Conservation (phyloP, 2,329 filamentous ascomycete genomes). For the Colletotrichum musae region DNA sequence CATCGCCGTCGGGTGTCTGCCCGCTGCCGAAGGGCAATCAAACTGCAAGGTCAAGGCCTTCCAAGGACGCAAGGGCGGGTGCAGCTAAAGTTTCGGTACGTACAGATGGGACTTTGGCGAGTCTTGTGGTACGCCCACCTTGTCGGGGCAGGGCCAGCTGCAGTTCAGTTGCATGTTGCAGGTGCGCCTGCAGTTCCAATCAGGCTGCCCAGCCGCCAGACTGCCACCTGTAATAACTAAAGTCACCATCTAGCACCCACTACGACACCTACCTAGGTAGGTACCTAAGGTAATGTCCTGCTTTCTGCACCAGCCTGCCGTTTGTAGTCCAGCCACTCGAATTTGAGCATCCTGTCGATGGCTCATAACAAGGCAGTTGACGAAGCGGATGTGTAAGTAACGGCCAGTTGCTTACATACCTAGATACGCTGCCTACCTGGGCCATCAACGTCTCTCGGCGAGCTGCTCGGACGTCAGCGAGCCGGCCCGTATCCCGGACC, state of each 20-base stretch:
- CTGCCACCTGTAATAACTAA: background rate
- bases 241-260: too few relatives aligned
- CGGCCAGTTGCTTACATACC: too few relatives aligned
- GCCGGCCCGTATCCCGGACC: too few relatives aligned
- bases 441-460: too few relatives aligned
- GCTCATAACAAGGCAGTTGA: too few relatives aligned
- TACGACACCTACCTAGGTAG: too few relatives aligned
- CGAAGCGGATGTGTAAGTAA: too few relatives aligned
- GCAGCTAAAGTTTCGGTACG: too few relatives aligned
- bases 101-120: background rate
- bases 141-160: background rate
- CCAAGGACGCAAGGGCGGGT: too few relatives aligned
- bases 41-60: background rate
- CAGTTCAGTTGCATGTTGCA: background rate
- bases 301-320: background rate
- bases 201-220: background rate
- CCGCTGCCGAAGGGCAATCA: background rate
- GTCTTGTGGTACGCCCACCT: background rate
- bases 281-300: background rate
- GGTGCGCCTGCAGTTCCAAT: background rate
- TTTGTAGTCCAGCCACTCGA: slow-evolving; percentile 4
- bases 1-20: slow-evolving; percentile 9
- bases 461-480: too few relatives aligned
- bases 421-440: too few relatives aligned
- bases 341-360: background rate